These are phyloP conservation scores for Sporisorium sorghi DNA, from an alignment of 1,284 basidiomycete species.

Conservation along the genomic window DNA sequence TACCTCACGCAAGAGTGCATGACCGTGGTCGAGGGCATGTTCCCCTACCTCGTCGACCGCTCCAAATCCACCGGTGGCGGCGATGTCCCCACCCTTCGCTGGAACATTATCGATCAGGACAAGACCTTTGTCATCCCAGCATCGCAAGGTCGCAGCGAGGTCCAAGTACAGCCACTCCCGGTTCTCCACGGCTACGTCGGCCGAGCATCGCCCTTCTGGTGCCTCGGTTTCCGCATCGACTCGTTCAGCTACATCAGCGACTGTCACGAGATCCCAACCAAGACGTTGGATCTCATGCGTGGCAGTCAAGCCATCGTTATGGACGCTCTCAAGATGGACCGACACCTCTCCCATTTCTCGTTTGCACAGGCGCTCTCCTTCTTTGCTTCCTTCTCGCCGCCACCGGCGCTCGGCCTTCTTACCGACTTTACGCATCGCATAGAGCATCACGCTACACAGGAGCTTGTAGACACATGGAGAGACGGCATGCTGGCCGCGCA, in stretches of 20 bases:
- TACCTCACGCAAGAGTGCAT: slow-evolving; percentile 61
- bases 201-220: slow-evolving; percentile 50
- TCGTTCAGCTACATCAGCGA: slow-evolving; percentile 66
- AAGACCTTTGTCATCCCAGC: slow-evolving; percentile 35
- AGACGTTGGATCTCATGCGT: slow-evolving; percentile 40
- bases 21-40: slow-evolving; percentile 54
- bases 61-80: slow-evolving; percentile 63
- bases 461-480: slow-evolving; percentile 38
- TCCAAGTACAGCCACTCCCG: slow-evolving; percentile 53
- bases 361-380: slow-evolving; percentile 61
- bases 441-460: slow-evolving; percentile 55
- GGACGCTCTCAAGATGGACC: slow-evolving; percentile 62
- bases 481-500: slow-evolving; percentile 38
- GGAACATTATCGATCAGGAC: slow-evolving; percentile 61
- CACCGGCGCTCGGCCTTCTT: slow-evolving; percentile 50
- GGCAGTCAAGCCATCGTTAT: slow-evolving; percentile 59
- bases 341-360: slow-evolving; percentile 61
- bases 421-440: slow-evolving; percentile 64
- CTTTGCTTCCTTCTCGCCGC: slow-evolving; percentile 31
- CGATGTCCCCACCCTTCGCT: slow-evolving; percentile 61
- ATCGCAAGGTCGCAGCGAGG: slow-evolving; percentile 20
- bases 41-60: slow-evolving; percentile 63
- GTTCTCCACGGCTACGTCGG: slow-evolving; percentile 60
- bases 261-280: slow-evolving; percentile 55
- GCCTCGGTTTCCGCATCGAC: slow-evolving; percentile 64